Evolutionary conservation across 441 rosid genomes (phyloP).

Genomic region (Lepidium campestre): DNA sequence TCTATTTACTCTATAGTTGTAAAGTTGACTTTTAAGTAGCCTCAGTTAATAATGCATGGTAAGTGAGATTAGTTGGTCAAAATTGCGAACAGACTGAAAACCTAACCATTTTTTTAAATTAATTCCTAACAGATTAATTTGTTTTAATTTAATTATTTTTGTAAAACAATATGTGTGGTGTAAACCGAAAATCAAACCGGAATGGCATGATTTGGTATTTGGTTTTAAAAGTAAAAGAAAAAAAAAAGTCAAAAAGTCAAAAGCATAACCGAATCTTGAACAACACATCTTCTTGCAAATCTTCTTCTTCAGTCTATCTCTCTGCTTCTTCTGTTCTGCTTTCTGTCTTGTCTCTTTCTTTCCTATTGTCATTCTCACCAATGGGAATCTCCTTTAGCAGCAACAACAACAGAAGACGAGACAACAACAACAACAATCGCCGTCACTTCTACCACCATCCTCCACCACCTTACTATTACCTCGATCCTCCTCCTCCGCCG

Average conservation of each 20-base stretch:
- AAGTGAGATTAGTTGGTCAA: conserved; percentile 22
- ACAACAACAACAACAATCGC: conserved; percentile 26
- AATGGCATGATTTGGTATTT: neutral
- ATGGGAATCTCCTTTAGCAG: conserved; percentile 68
- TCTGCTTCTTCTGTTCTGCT: conserved; percentile 8
- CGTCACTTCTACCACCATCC: conserved; percentile 29
- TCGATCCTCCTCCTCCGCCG: conserved; percentile 24
- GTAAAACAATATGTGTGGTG: neutral
- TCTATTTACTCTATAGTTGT: neutral
- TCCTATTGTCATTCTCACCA: neutral
- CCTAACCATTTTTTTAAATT: conserved; percentile 8
- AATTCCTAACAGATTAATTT: neutral
- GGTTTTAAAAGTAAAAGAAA: conserved; percentile 5
- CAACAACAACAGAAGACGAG: conserved; percentile 53
- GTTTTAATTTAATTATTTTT: neutral
- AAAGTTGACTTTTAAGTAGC: neutral
- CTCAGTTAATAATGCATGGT: neutral
- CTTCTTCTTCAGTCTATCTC: conserved; percentile 9
- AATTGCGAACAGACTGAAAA: conserved; percentile 7
- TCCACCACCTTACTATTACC: conserved; percentile 23
- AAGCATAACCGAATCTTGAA: conserved; percentile 17
- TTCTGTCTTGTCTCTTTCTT: conserved; percentile 8
- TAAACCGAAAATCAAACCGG: neutral
- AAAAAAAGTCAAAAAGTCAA: neutral
- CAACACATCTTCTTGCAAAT: conserved; percentile 8